Conservation (phyloP, 768 basidiomycete genomes). For the Mycena sanguinolenta region DNA sequence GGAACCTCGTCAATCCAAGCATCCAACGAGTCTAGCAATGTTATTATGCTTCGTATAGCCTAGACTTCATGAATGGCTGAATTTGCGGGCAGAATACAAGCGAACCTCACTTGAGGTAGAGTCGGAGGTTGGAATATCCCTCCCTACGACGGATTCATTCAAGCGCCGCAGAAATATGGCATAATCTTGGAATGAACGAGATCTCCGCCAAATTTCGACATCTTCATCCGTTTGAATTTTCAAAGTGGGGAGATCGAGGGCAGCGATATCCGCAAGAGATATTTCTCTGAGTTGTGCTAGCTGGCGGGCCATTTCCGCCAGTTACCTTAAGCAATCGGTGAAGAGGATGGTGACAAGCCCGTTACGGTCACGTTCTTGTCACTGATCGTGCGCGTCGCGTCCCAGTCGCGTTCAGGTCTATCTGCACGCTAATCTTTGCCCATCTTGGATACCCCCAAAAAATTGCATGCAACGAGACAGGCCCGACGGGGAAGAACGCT, state of each 20-base stretch:
- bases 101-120: constrained; percentile 52
- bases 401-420: too few relatives aligned
- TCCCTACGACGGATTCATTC: constrained; percentile 82
- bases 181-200: constrained; percentile 81
- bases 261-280: constrained; percentile 25
- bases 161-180: constrained; percentile 81
- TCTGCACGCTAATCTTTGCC: too few relatives aligned
- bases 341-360: not conserved
- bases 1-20: constrained; percentile 88
- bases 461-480: too few relatives aligned
- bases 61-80: constrained; percentile 41
- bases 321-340: not conserved
- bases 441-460: too few relatives aligned
- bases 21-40: constrained; percentile 75
- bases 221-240: constrained; percentile 82
- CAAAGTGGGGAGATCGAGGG: constrained; percentile 52
- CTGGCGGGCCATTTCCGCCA: constrained; percentile 24
- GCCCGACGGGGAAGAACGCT: too few relatives aligned
- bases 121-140: constrained; percentile 60
- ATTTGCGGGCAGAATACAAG: constrained; percentile 1
- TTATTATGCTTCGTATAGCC: constrained; percentile 63
- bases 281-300: constrained; percentile 40
- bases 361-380: not conserved
- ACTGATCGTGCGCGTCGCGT: too few relatives aligned
- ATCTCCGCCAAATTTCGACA: constrained; percentile 77